These are phyloP conservation scores for Phytophthora podocarpi DNA, from an alignment of 352 stramenopile genomes.

Conservation along the genomic window DNA sequence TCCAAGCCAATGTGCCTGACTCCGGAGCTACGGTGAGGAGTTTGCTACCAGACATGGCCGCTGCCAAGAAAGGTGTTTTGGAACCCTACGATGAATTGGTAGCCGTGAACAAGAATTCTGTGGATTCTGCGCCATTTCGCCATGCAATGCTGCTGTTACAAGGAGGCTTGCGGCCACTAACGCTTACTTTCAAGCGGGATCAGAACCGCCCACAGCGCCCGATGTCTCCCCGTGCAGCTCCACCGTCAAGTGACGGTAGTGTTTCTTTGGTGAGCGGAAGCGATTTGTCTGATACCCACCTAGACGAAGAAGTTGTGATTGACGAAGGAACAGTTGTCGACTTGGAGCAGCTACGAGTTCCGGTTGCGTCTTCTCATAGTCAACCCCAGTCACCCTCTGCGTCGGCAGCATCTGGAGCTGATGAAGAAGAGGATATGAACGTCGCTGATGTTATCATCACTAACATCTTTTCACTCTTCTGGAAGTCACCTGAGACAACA, in stretches of 20 bases:
- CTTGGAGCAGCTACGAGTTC: conserved; percentile 30
- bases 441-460: conserved; percentile 86
- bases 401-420: not conserved
- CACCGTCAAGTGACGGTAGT: conserved; percentile 4
- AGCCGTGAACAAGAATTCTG: conserved; percentile 77
- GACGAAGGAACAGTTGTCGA: conserved; percentile 38
- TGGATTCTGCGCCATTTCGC: conserved; percentile 72
- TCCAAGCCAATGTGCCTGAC: conserved; percentile 78
- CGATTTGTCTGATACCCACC: conserved; percentile 17
- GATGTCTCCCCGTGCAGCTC: conserved; percentile 7
- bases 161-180: conserved; percentile 77
- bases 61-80: conserved; percentile 48
- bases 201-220: not conserved
- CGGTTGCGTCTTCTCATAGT: not conserved
- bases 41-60: conserved; percentile 64
- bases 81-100: conserved; percentile 72
- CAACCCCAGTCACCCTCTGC: not conserved
- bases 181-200: conserved; percentile 74
- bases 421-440: conserved; percentile 50
- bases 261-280: conserved; percentile 8
- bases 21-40: conserved; percentile 63
- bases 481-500: conserved; percentile 52
- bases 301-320: conserved; percentile 67
- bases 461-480: conserved; percentile 86
- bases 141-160: conserved; percentile 85